Evolutionary conservation across 2,329 filamentous ascomycete species (phyloP).

Genomic region (Ascochyta viciae-villosae): DNA sequence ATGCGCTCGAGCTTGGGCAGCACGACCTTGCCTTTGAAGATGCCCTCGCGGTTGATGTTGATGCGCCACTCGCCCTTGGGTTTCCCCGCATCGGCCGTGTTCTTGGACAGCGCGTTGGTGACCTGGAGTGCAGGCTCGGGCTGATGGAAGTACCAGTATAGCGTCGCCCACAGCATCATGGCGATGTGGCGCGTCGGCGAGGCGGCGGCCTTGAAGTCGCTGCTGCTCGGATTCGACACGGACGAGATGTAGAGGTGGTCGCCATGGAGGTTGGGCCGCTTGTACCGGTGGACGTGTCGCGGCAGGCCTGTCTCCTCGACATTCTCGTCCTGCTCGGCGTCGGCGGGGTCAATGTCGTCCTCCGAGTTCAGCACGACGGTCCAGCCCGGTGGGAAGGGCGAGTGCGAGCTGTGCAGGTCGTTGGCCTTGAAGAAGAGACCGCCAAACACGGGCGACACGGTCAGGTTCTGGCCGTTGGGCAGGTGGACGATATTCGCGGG

Average conservation of each 20-base stretch:
- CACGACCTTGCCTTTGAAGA: constrained; percentile 81
- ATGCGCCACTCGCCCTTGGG: constrained; percentile 89
- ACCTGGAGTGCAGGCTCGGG: constrained; percentile 72
- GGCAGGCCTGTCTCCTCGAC: constrained; percentile 38
- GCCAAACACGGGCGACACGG: constrained; percentile 86
- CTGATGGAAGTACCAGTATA: constrained; percentile 98
- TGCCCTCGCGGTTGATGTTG: constrained; percentile 83
- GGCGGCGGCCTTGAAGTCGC: constrained; percentile 78
- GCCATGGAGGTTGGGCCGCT: constrained; percentile 73
- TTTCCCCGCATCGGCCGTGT: constrained; percentile 70
- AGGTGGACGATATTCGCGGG: constrained; percentile 66
- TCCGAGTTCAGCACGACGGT: constrained; percentile 84
- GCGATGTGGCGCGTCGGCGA: constrained; percentile 90
- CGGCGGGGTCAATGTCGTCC: constrained; percentile 46
- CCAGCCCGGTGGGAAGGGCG: constrained; percentile 85
- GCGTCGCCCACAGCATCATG: constrained; percentile 93
- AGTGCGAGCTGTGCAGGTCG: constrained; percentile 70
- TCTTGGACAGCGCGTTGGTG: constrained; percentile 66
- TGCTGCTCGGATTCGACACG: constrained; percentile 81
- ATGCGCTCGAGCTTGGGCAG: constrained; percentile 92
- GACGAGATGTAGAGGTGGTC: constrained; percentile 92
- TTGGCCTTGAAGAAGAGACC: constrained; percentile 88
- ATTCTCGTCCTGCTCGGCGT: constrained; percentile 40
- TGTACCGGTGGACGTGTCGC: constrained; percentile 69
- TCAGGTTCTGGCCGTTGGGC: constrained; percentile 86